A percentile compares a stretch with the other conserved stretches of the same genome.
phyloP scores from a whole-genome alignment of 306 rosid species.

The Sicyos edulis region DNA sequence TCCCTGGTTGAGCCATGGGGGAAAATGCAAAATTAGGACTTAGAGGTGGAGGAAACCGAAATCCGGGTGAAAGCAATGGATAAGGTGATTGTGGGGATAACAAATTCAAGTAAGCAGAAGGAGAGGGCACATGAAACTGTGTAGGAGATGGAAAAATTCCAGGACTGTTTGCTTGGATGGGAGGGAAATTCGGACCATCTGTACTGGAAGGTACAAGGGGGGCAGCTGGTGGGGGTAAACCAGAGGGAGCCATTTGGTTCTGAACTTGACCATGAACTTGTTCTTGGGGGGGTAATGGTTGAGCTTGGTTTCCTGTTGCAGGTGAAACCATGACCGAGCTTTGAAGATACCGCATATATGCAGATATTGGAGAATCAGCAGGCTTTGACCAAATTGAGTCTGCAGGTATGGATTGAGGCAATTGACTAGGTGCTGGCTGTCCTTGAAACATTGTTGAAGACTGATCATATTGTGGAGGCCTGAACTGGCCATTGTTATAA shows the following conservation, averaged over 20 bases:
- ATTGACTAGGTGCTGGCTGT: slow-evolving; percentile 46
- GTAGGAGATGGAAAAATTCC: slow-evolving; percentile 75
- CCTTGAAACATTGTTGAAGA: slow-evolving; percentile 8
- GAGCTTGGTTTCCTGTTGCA: slow-evolving; percentile 43
- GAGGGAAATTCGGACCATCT: slow-evolving; percentile 46
- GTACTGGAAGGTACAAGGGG: slow-evolving; percentile 45
- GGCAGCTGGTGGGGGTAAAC: slow-evolving; percentile 57
- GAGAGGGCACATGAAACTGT: slow-evolving; percentile 80
- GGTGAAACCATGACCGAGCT: slow-evolving; percentile 59
- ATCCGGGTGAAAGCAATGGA: slow-evolving; percentile 75
- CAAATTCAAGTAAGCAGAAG: slow-evolving; percentile 58
- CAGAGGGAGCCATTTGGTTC: slow-evolving; percentile 36
- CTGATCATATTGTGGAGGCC: slow-evolving; percentile 62
- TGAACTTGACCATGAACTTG: slow-evolving; percentile 35
- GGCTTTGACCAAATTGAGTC: slow-evolving; percentile 51
- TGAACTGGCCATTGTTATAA: slow-evolving; percentile 41
- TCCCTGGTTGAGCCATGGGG: slow-evolving; percentile 63
- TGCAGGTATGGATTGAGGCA: slow-evolving; percentile 41
- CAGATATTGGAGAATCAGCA: slow-evolving; percentile 82
- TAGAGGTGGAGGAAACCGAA: slow-evolving; percentile 61
- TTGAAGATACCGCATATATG: slow-evolving; percentile 90
- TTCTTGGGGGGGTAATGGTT: slow-evolving; percentile 35
- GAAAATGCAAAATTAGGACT: slow-evolving; percentile 78
- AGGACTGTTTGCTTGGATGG: slow-evolving; percentile 47
- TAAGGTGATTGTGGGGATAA: slow-evolving; percentile 75